A percentile compares a stretch with the other conserved stretches of the same genome.
Conservation (phyloP, 2,329 filamentous ascomycete genomes). For the Thelonectria rubi region DNA sequence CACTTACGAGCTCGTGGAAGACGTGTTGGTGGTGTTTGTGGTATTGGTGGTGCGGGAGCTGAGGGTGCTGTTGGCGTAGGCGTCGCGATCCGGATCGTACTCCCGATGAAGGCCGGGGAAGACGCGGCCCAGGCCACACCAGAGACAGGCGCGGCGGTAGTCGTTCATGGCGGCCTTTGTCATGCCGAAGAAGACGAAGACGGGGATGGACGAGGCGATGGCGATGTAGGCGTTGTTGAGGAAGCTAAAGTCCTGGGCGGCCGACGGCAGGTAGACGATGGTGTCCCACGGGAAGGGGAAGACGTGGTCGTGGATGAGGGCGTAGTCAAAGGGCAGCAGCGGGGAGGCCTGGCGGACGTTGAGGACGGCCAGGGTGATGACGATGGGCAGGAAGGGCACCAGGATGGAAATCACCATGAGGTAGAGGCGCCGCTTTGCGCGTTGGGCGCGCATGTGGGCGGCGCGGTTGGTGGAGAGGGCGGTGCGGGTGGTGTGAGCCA, state of each 20-base stretch:
- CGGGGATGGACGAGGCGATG: slow-evolving; percentile 56
- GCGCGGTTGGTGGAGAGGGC: slow-evolving; percentile 53
- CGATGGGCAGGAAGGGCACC: slow-evolving; percentile 60
- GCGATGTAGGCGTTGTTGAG: slow-evolving; percentile 60
- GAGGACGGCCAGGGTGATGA: slow-evolving; percentile 50
- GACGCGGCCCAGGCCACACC: slow-evolving; percentile 53
- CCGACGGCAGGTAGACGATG: slow-evolving; percentile 57
- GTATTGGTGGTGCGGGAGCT: slow-evolving; percentile 34
- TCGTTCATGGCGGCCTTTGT: slow-evolving; percentile 62
- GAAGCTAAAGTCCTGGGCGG: slow-evolving; percentile 49
- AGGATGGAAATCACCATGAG: slow-evolving; percentile 63
- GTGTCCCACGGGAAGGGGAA: slow-evolving; percentile 56
- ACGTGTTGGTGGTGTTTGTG: background rate
- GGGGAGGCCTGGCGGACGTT: slow-evolving; percentile 51
- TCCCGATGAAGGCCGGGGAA: slow-evolving; percentile 54
- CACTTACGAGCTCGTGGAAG: slow-evolving; percentile 38
- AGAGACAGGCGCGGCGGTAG: slow-evolving; percentile 54
- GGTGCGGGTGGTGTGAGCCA: slow-evolving; percentile 53
- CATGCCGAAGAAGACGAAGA: slow-evolving; percentile 65
- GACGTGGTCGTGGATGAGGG: slow-evolving; percentile 51
- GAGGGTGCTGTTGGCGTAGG: slow-evolving; percentile 31
- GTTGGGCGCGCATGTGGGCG: slow-evolving; percentile 54
- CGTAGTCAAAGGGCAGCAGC: slow-evolving; percentile 52
- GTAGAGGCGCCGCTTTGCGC: slow-evolving; percentile 63
- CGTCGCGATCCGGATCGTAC: slow-evolving; percentile 49